Base-by-base conservation (phyloP, 306 rosid species). In the Ceratonia siliqua region DNA sequence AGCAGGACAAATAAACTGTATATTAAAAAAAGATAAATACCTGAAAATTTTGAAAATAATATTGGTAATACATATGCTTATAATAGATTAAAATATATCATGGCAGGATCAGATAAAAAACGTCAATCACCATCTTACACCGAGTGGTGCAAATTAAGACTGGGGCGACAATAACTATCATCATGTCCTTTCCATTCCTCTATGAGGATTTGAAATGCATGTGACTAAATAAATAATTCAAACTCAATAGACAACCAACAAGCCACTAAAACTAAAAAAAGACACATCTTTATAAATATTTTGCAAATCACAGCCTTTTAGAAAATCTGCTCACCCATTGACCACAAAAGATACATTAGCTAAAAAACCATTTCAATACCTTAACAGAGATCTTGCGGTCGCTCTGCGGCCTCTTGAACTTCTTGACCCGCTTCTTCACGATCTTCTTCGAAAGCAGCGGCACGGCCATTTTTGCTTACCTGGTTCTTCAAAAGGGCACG, bases 61-160 rank as follows among this genome's bases (percentile, higher is more conserved):
- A 33, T 13, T 20, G 18, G 5, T 1, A 39, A 5, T 12, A 36
- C 48, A 1, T 0, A 7, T 5, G 9, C 1, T 6, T 13, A 2
- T 8, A 21, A 63, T 36, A 58, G 0, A 12, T n/a, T 5, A 11
- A 28, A 8, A 14, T 35, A 43, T 17, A 49, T 14, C 5, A 10
- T 0, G 12, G 0, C 3, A 43, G 88, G 84, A 89, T 92, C 96
- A 91, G 97, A 85, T 81, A 57, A 15, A 20, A 45, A n/a, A 33
- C 8, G 97, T 89, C 97, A 78, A 15, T 91, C 96, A 91, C 97
- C 96, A 94, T 43, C 50, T 74, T 85, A 73, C 96, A 94, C 83
- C 62, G 2, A 21, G 0, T 24, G 67, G 84, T 85, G 89, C 86
- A 89, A 84, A 48, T 74, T 89, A 88, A 93, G 98, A 86, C 93